These are phyloP conservation scores for Pseudozyma sp. DNA, from an alignment of 1,284 basidiomycete species.

Conservation along the genomic window DNA sequence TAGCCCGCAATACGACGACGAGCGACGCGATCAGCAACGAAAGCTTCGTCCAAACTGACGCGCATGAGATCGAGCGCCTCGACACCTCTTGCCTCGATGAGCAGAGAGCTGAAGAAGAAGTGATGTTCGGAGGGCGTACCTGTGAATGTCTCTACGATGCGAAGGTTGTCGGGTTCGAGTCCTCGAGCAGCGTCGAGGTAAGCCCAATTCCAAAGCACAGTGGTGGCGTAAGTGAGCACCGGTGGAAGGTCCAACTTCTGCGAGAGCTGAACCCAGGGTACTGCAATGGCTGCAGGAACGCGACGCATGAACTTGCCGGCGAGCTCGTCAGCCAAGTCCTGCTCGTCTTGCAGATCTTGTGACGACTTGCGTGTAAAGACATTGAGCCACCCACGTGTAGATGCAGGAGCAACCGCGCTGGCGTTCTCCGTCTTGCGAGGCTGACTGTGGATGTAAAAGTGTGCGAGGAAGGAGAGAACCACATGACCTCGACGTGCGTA, in stretches of 20 bases:
- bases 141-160: slow-evolving; percentile 80
- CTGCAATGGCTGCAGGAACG: slow-evolving; percentile 79
- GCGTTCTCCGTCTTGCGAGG: slow-evolving; percentile 51
- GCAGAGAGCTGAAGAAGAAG: slow-evolving; percentile 87
- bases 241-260: slow-evolving; percentile 85
- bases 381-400: slow-evolving; percentile 30
- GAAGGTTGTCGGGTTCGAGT: slow-evolving; percentile 57
- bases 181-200: slow-evolving; percentile 63
- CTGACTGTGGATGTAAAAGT: slow-evolving; percentile 87
- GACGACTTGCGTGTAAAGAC: slow-evolving; percentile 36
- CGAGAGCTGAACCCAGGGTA: slow-evolving; percentile 79
- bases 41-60: slow-evolving; percentile 87
- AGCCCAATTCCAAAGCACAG: slow-evolving; percentile 92
- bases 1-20: slow-evolving; percentile 72
- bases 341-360: slow-evolving; percentile 37
- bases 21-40: slow-evolving; percentile 85
- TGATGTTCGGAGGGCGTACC: slow-evolving; percentile 84
- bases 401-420: background rate
- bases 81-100: slow-evolving; percentile 92
- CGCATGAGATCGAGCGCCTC: slow-evolving; percentile 87
- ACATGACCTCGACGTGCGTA: slow-evolving; percentile 79
- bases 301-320: slow-evolving; percentile 68
- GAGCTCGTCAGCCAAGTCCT: slow-evolving; percentile 43
- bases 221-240: slow-evolving; percentile 90
- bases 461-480: slow-evolving; percentile 85